phyloP scores from a whole-genome alignment of 306 rosid genomes.

The Hippophae rhamnoides region DNA sequence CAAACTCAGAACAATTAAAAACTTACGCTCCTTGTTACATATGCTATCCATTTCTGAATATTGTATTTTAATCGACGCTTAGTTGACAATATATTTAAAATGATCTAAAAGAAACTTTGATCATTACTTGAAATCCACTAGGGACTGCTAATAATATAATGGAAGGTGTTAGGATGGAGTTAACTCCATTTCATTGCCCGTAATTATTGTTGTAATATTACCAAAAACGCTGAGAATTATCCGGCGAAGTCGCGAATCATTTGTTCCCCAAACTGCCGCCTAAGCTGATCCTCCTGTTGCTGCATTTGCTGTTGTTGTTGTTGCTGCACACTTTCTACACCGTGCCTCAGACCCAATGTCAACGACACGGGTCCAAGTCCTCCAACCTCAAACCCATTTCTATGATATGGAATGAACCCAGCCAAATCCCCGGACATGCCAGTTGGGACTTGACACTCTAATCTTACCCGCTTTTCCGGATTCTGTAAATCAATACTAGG shows the following conservation, averaged over 20 bases:
- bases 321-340: slow-evolving; percentile 43
- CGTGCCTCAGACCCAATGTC: slow-evolving; percentile 69
- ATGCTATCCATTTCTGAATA: no score
- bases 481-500: slow-evolving; percentile 25
- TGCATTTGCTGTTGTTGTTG: slow-evolving; percentile 36
- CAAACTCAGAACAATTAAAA: no score
- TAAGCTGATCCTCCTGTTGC: slow-evolving; percentile 42
- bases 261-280: slow-evolving; percentile 43
- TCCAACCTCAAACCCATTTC: slow-evolving; percentile 40
- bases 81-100: no score
- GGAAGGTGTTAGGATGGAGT: not conserved
- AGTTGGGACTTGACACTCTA: slow-evolving; percentile 38
- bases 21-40: no score
- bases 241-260: slow-evolving; percentile 61
- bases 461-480: slow-evolving; percentile 56
- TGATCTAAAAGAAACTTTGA: no score
- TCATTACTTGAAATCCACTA: no score
- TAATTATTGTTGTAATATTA: not conserved
- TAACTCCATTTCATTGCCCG: not conserved
- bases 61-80: no score
- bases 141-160: no score
- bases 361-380: slow-evolving; percentile 65
- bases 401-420: slow-evolving; percentile 59
- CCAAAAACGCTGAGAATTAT: slow-evolving; percentile 12
- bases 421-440: slow-evolving; percentile 44